Conservation (phyloP, 352 stramenopile genomes). For the Elongisporangium anandrum region DNA sequence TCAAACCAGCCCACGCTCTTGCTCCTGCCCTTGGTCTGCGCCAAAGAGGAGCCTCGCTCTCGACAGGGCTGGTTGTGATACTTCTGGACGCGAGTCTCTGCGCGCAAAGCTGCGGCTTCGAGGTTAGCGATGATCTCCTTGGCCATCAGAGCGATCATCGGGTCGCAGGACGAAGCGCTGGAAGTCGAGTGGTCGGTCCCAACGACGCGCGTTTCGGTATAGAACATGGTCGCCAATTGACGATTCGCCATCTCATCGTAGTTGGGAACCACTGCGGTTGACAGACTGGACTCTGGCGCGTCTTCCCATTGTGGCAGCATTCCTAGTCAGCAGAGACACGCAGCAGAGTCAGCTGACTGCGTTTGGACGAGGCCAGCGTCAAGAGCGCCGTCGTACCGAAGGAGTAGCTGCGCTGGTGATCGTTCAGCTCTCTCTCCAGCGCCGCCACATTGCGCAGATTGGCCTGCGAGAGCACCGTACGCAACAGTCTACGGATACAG, state of each 20-base stretch:
- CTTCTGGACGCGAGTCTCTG: not conserved
- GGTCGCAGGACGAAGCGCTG: conserved; percentile 7
- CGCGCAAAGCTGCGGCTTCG: conserved; percentile 11
- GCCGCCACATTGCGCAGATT: conserved; percentile 11
- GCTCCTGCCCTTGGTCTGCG: conserved; percentile 2
- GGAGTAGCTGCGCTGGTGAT: not conserved
- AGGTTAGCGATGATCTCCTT: conserved; percentile 46
- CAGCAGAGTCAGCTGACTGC: not conserved
- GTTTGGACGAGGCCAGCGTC: not conserved
- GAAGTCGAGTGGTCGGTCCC: not conserved
- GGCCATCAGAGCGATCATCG: conserved; percentile 12
- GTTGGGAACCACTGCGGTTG: not conserved
- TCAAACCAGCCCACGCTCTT: conserved; percentile 9
- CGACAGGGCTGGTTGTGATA: not conserved
- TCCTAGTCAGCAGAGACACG: not conserved
- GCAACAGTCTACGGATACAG: conserved; percentile 8
- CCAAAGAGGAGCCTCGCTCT: not conserved
- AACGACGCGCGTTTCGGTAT: not conserved
- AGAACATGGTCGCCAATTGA: not conserved
- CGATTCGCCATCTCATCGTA: not conserved
- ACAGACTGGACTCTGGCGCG: not conserved
- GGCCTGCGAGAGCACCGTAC: conserved; percentile 12
- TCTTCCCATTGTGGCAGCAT: not conserved
- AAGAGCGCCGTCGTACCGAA: not conserved
- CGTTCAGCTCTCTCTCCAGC: conserved; percentile 10